Percentiles rank a stretch among this genome's conserved stretches.
Conservation (phyloP, 257 asterid species). For the Prunella vulgaris region DNA sequence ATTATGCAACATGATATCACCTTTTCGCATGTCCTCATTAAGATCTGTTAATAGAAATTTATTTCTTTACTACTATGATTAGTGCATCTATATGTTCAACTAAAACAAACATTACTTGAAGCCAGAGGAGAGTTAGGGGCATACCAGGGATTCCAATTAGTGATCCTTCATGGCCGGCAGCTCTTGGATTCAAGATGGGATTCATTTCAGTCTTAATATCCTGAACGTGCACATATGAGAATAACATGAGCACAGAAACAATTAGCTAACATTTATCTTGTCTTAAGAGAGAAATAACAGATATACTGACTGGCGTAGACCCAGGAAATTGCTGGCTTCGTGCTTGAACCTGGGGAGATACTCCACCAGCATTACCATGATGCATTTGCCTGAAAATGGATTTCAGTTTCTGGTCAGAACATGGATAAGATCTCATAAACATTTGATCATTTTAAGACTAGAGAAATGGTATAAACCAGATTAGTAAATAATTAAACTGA, state of each 20-base stretch:
- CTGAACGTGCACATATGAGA: slow-evolving; percentile 35
- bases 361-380: slow-evolving; percentile 76
- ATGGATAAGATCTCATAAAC: background rate
- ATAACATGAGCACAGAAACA: background rate
- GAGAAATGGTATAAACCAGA: background rate
- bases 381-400: slow-evolving; percentile 65
- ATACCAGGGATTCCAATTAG: slow-evolving; percentile 88
- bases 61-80: background rate
- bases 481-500: background rate
- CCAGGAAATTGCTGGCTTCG: slow-evolving; percentile 94
- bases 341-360: slow-evolving; percentile 89
- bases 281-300: slow-evolving; percentile 10
- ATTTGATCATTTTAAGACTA: background rate
- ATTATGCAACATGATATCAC: background rate
- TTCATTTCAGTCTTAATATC: slow-evolving; percentile 89
- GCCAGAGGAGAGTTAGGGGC: background rate
- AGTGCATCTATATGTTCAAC: background rate
- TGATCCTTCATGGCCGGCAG: slow-evolving; percentile 83
- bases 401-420: slow-evolving; percentile 9
- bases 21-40: slow-evolving; percentile 11
- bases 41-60: background rate
- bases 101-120: slow-evolving; percentile 8
- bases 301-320: slow-evolving; percentile 70
- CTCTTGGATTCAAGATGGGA: slow-evolving; percentile 73
- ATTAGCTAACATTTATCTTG: background rate